A percentile compares a stretch with the other conserved stretches of the same genome.
Conservation (phyloP, 768 basidiomycete species). For the Boletales sp. region DNA sequence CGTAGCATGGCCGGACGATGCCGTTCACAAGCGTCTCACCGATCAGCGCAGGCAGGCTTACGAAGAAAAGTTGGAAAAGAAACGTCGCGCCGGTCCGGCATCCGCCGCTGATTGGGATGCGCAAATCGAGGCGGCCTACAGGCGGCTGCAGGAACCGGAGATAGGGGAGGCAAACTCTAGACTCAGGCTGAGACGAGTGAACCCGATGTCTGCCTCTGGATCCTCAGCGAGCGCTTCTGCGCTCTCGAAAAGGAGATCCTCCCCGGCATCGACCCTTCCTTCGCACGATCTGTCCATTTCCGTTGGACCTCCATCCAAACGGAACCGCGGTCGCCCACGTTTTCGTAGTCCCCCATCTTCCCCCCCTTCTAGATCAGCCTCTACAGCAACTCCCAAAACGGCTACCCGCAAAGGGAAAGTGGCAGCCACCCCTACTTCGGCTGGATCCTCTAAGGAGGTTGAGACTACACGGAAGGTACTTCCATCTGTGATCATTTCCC, state of each 20-base stretch:
- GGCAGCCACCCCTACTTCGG: conserved; percentile 7
- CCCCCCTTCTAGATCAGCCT: conserved; percentile 8
- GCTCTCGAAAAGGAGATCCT: conserved; percentile 3
- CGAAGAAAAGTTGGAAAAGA: conserved; percentile 38
- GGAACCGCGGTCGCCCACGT: conserved; percentile 4
- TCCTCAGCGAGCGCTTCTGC: conserved; percentile 4
- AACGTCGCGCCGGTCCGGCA: background rate
- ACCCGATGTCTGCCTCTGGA: conserved; percentile 3
- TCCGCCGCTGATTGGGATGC: conserved; percentile 24
- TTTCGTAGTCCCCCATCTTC: conserved; percentile 5
- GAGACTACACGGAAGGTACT: conserved; percentile 1
- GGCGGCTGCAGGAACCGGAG: conserved; percentile 24
- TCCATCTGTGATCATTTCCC: conserved; percentile 17
- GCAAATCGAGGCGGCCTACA: conserved; percentile 20
- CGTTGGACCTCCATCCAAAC: conserved; percentile 6
- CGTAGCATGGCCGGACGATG: conserved; percentile 37
- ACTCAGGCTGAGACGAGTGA: conserved; percentile 19
- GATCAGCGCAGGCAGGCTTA: conserved; percentile 42
- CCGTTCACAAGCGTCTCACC: conserved; percentile 42
- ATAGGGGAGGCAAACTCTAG: conserved; percentile 19
- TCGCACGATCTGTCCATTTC: conserved; percentile 15
- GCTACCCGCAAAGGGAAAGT: conserved; percentile 6
- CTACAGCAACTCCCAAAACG: background rate
- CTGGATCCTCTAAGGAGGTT: conserved; percentile 9
- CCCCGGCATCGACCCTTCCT: conserved; percentile 9